Conservation (phyloP, 2,329 filamentous ascomycete genomes). For the Colletotrichum endophyticum region DNA sequence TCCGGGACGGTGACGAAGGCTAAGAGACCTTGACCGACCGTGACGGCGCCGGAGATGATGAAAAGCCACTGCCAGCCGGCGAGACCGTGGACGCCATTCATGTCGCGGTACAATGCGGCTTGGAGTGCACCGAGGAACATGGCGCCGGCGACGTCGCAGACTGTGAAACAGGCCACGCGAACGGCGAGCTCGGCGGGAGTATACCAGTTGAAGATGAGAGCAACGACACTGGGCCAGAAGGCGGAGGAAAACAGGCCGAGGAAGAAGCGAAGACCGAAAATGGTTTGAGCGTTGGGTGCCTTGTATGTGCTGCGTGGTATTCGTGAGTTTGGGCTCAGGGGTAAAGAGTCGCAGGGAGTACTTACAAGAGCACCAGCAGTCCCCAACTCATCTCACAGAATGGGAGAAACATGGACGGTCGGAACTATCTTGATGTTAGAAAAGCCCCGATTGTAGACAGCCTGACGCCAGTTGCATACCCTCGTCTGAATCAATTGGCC, state of each 20-base stretch:
- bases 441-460: neutral
- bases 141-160: constrained; percentile 45
- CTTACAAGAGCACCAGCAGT: constrained; percentile 23
- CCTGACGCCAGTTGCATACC: neutral
- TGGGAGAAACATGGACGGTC: constrained; percentile 25
- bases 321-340: neutral
- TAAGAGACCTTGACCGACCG: constrained; percentile 42
- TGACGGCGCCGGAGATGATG: constrained; percentile 47
- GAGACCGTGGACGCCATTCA: constrained; percentile 44
- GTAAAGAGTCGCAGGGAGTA: neutral
- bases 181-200: constrained; percentile 44
- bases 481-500: constrained; percentile 31
- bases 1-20: constrained; percentile 43
- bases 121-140: constrained; percentile 51
- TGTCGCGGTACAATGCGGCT: constrained; percentile 43
- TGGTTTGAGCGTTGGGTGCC: constrained; percentile 31
- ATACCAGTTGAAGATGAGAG: constrained; percentile 55
- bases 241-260: constrained; percentile 36
- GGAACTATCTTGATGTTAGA: neutral
- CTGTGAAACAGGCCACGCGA: constrained; percentile 47
- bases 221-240: constrained; percentile 35
- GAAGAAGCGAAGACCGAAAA: constrained; percentile 40
- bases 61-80: constrained; percentile 52
- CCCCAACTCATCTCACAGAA: constrained; percentile 44
- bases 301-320: constrained; percentile 23